Base-by-base conservation (phyloP, 2,329 filamentous ascomycete species). In the Epichloe amarillans region DNA sequence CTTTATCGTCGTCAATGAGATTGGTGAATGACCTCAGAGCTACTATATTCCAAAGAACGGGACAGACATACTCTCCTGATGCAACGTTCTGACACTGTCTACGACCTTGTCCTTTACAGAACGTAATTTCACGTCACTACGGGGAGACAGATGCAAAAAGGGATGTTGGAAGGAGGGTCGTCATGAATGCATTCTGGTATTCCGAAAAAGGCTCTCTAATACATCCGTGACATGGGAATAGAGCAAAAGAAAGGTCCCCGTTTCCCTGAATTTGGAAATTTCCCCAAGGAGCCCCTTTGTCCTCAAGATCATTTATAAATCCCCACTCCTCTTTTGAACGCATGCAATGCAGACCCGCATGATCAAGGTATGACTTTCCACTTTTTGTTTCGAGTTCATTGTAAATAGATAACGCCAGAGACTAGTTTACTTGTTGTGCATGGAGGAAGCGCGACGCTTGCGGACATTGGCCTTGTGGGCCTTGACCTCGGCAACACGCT, bases 401-500 rank as follows among this genome's bases (percentile, higher is more conserved):
- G 55, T 47, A 55, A 17, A 55, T 43, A 52, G 43, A 33, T 61
- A 64, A 65, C 62, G 62, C 65, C 61, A 58, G 56, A 61, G 57
- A 46, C 50, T 48, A 47, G 53, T 77, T 76, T 88, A 89, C 78
- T 91, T 91, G 79, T 91, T 91, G 79, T 79, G 83, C 84, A 94
- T 88, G 67, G 91, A 96, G 72, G 87, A 94, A 65, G 91, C 91
- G 71, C 93, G 83, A 72, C 93, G 84, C 89, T 97, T 97, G 79
- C 89, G 88, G 72, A 85, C 77, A 77, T 97, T 91, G 65, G 83
- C 84, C 80, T 93, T 91, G 75, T 85, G 84, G 70, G 86, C 79
- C 83, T 96, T 95, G 79, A 89, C 86, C 80, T 98, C 93, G 69
- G 83, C 79, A 67, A 97, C 88, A 77, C 93, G 93, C 86, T 93